phyloP scores from a whole-genome alignment of 768 basidiomycete genomes.

The Leucosporidium scottii region DNA sequence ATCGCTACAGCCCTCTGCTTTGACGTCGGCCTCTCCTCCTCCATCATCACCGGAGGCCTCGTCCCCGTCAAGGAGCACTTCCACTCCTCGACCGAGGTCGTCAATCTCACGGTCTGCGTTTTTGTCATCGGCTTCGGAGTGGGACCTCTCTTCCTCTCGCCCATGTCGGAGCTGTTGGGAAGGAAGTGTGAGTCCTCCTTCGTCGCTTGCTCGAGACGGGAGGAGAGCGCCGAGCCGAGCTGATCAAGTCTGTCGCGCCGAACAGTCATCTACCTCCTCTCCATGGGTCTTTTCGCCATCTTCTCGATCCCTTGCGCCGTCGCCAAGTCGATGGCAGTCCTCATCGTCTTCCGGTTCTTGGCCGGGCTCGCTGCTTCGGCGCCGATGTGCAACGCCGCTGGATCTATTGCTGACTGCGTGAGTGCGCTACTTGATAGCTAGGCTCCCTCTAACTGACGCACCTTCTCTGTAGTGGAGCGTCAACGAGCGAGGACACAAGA shows the following conservation, averaged over 20 bases:
- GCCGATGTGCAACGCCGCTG: conserved; percentile 39
- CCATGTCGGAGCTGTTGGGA: conserved; percentile 18
- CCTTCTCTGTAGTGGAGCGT: conserved; percentile 29
- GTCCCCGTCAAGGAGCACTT: conserved; percentile 32
- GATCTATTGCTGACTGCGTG: conserved; percentile 36
- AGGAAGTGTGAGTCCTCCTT: neutral
- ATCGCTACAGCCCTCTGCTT: conserved; percentile 34
- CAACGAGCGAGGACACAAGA: conserved; percentile 39
- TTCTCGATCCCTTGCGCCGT: conserved; percentile 42
- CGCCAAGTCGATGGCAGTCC: conserved; percentile 37
- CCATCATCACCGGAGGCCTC: conserved; percentile 38
- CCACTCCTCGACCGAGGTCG: conserved; percentile 31
- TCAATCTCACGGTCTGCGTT: conserved; percentile 11
- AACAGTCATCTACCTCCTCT: conserved; percentile 34
- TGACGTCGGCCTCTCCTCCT: conserved; percentile 35
- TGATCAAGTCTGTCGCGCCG: conserved; percentile 14
- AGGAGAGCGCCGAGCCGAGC: neutral
- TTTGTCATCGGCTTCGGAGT: conserved; percentile 38
- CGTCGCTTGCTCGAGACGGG: no score
- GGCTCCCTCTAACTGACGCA: neutral
- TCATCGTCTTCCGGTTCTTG: conserved; percentile 40
- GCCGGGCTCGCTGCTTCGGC: conserved; percentile 39
- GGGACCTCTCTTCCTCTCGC: conserved; percentile 42
- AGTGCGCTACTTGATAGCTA: neutral
- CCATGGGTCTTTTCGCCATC: conserved; percentile 38